A percentile compares a stretch with the other conserved stretches of the same genome.
Conservation (phyloP, 306 rosid genomes). For the Malus asiatica region DNA sequence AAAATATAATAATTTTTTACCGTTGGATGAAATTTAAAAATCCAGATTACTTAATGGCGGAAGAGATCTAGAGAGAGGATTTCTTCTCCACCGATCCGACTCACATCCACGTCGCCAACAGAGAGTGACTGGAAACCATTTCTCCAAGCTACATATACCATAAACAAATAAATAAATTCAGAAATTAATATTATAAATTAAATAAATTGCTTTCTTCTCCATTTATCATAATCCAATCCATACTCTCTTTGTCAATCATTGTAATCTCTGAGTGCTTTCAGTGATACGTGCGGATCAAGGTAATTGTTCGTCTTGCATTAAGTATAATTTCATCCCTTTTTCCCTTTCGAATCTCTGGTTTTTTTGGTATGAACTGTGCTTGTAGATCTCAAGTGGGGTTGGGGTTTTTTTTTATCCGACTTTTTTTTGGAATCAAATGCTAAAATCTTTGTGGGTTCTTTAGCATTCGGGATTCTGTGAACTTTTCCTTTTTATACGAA, state of each 20-base stretch:
- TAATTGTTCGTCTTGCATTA: background rate
- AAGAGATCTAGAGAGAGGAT: background rate
- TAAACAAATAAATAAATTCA: background rate
- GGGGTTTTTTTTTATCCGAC: background rate
- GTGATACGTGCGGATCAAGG: constrained; percentile 3
- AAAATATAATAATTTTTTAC: too few species aligned
- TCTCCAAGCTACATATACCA: background rate
- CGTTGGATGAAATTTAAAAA: too few species aligned
- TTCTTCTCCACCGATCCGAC: background rate
- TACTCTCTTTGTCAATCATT: background rate
- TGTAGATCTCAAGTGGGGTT: constrained; percentile 18
- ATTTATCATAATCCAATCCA: background rate
- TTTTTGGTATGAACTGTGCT: background rate
- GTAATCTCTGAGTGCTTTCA: background rate
- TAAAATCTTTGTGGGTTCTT: background rate
- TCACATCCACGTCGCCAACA: constrained; percentile 1
- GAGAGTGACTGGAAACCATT: background rate
- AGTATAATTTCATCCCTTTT: background rate
- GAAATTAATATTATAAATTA: background rate
- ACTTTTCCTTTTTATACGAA: background rate
- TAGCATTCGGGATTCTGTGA: background rate
- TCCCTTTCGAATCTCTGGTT: background rate
- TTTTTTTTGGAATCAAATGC: background rate
- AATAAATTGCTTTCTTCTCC: too few species aligned
- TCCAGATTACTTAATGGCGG: fast-evolving